A percentile compares a stretch with the other conserved stretches of the same genome.
These are phyloP conservation scores for Russula dissimulans DNA, from an alignment of 768 basidiomycete species.

Conservation along the genomic window DNA sequence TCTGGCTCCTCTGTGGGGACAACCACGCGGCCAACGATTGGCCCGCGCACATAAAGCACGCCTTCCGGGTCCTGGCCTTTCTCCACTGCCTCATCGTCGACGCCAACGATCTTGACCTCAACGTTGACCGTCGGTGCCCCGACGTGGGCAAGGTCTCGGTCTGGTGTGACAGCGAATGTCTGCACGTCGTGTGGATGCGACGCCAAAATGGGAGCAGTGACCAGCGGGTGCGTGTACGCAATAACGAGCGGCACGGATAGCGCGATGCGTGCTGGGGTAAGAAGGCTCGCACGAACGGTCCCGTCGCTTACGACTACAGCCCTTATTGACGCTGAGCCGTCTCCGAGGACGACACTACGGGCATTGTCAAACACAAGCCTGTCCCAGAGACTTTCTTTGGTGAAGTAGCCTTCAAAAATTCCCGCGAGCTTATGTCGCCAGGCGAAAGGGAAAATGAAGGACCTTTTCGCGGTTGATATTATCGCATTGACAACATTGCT, in stretches of 20 bases:
- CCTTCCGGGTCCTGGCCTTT: constrained; percentile 59
- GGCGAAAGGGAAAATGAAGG: constrained; percentile 50
- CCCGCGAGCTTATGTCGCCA: constrained; percentile 71
- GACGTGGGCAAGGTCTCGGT: constrained; percentile 41
- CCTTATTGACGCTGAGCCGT: constrained; percentile 51
- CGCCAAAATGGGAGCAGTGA: constrained; percentile 71
- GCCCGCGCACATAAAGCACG: constrained; percentile 55
- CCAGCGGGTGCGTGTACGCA: constrained; percentile 48
- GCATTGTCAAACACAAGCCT: constrained; percentile 63
- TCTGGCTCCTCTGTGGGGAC: constrained; percentile 34
- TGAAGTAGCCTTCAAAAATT: constrained; percentile 63
- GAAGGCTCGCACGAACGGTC: constrained; percentile 35
- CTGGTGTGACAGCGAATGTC: constrained; percentile 35
- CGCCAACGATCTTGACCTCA: constrained; percentile 67
- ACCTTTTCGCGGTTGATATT: constrained; percentile 43
- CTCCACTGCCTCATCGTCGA: constrained; percentile 59
- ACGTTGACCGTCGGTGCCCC: constrained; percentile 83
- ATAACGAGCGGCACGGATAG: constrained; percentile 72
- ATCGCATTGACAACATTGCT: constrained; percentile 45
- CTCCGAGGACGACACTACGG: constrained; percentile 49
- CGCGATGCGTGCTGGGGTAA: constrained; percentile 61
- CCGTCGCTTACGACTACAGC: constrained; percentile 68
- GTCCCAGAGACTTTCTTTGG: constrained; percentile 80
- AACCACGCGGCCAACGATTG: constrained; percentile 53
- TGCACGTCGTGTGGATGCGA: constrained; percentile 84